These are phyloP conservation scores for Daedalea quercina DNA, from an alignment of 768 basidiomycete genomes.

Conservation along the genomic window DNA sequence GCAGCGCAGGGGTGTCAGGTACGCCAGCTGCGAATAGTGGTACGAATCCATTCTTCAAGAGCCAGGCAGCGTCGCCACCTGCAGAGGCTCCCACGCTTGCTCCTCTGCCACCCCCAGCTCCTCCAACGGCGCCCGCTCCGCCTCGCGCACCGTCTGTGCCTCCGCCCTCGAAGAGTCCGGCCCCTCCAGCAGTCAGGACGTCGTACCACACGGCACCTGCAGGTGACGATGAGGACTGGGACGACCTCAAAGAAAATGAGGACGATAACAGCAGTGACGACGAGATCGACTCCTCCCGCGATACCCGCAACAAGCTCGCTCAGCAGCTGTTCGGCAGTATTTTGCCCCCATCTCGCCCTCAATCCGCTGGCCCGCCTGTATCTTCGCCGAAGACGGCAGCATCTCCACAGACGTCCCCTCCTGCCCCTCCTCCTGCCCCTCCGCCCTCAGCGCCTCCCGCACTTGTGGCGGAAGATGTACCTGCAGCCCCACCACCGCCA, in stretches of 20 bases:
- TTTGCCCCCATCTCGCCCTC: constrained; percentile 49
- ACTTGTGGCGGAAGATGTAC: constrained; percentile 25
- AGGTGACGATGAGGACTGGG: constrained; percentile 76
- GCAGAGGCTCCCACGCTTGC: constrained; percentile 30
- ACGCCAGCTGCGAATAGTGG: constrained; percentile 34
- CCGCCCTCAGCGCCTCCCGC: constrained; percentile 37
- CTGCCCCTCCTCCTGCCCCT: constrained; percentile 23
- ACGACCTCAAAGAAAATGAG: constrained; percentile 67
- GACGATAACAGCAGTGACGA: constrained; percentile 73
- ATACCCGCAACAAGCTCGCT: constrained; percentile 65
- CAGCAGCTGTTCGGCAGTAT: constrained; percentile 71
- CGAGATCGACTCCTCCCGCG: constrained; percentile 62
- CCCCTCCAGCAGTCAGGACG: constrained; percentile 45
- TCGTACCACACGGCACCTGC: constrained; percentile 58
- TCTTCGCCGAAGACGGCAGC: constrained; percentile 15
- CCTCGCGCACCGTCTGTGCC: constrained; percentile 30
- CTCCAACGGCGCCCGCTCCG: too few species aligned
- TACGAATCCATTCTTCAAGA: constrained; percentile 74
- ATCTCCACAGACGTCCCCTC: constrained; percentile 18
- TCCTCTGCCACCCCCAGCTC: constrained; percentile 28
- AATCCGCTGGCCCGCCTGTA: constrained; percentile 39
- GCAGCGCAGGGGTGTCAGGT: constrained; percentile 28
- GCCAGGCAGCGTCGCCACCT: constrained; percentile 35
- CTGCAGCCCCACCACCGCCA: constrained; percentile 25
- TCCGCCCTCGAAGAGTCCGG: constrained; percentile 39